These are phyloP conservation scores for Poterioochromonas sp. DNA, from an alignment of 352 stramenopile species.

Conservation along the genomic window DNA sequence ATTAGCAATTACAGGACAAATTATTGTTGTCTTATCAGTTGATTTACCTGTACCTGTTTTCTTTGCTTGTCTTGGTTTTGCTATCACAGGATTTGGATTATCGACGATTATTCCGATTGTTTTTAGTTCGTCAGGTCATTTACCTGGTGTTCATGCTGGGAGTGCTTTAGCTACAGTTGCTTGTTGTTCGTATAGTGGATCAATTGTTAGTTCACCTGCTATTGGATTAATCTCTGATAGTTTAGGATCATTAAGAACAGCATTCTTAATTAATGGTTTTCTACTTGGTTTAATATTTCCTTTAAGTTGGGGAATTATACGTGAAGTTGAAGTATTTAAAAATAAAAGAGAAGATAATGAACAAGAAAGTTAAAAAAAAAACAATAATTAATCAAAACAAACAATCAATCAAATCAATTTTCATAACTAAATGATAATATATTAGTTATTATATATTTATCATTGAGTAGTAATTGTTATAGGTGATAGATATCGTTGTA, in stretches of 20 bases:
- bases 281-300: not conserved
- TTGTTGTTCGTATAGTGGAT: not conserved
- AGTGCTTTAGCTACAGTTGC: constrained; percentile 4
- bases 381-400: no score
- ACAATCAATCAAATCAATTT: no score
- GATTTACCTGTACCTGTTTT: not conserved
- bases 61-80: constrained; percentile 11
- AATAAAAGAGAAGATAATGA: no score
- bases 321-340: constrained; percentile 2
- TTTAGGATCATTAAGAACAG: constrained; percentile 1
- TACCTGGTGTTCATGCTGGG: not conserved
- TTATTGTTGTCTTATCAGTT: not conserved
- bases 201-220: not conserved
- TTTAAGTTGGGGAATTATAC: not conserved
- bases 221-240: constrained; percentile 17
- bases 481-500: no score
- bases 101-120: constrained; percentile 29
- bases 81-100: constrained; percentile 11
- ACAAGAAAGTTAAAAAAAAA: no score
- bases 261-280: not conserved
- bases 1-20: not conserved
- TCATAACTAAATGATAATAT: no score
- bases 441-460: no score
- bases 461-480: no score
- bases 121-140: constrained; percentile 21